phyloP scores from a whole-genome alignment of 306 rosid genomes.

The Medicago ruthenica region DNA sequence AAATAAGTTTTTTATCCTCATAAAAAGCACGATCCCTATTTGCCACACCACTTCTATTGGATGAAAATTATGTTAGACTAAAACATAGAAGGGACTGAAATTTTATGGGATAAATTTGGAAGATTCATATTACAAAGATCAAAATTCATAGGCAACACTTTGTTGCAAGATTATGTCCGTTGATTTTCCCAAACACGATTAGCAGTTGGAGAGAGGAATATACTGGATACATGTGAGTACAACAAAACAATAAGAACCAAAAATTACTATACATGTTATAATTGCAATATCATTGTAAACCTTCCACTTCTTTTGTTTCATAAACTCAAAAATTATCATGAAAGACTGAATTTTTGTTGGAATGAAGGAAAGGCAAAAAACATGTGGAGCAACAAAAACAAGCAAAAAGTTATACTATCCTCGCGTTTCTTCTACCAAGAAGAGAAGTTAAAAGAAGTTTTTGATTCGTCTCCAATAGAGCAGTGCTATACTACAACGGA shows the following conservation, averaged over 20 bases:
- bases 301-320: neutral
- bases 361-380: neutral
- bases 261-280: conserved; percentile 5
- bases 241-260: neutral
- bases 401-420: neutral
- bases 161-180: neutral
- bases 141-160: too few relatives aligned
- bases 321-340: neutral
- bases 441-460: neutral
- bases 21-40: too few relatives aligned
- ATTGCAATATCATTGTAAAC: neutral
- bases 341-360: neutral
- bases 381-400: neutral
- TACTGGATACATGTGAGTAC: neutral
- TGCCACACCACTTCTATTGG: too few relatives aligned
- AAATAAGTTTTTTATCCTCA: too few relatives aligned
- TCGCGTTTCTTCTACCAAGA: neutral
- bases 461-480: neutral
- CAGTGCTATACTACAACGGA: neutral
- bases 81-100: too few relatives aligned
- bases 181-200: neutral
- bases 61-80: too few relatives aligned
- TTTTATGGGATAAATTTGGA: too few relatives aligned
- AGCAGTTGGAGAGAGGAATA: neutral
- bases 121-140: neutral